Evolutionary conservation across 805 yeast genomes (phyloP).

Genomic region (Metschnikowia kunwiensis): DNA sequence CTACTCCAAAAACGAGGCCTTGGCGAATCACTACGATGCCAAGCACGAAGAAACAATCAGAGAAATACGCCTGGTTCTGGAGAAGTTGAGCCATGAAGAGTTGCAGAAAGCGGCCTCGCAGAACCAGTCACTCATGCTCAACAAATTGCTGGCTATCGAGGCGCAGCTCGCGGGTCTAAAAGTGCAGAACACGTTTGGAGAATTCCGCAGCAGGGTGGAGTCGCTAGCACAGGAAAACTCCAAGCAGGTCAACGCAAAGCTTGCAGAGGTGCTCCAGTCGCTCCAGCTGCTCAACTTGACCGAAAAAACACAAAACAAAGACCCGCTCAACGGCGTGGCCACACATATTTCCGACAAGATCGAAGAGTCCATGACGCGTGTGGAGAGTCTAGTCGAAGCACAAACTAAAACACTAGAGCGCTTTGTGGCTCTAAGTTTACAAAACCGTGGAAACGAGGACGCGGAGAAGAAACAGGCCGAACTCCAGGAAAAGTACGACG

Average conservation of each 20-base stretch:
- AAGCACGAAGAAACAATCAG: constrained; percentile 3
- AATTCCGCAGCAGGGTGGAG: constrained; percentile 10
- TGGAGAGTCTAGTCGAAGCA: not conserved
- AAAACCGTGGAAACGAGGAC: not conserved
- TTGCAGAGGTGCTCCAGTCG: constrained; percentile 7
- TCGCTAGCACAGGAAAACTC: constrained; percentile 9
- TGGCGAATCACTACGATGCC: not conserved
- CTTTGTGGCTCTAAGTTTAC: not conserved
- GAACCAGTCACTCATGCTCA: not conserved
- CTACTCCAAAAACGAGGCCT: not conserved
- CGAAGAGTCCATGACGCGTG: not conserved
- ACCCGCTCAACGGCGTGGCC: not conserved
- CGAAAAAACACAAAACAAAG: not conserved
- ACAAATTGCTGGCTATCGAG: constrained; percentile 9
- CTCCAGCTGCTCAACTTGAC: constrained; percentile 3
- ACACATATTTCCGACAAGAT: not conserved
- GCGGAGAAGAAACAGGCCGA: not conserved
- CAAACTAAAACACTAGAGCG: not conserved
- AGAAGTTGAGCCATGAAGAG: not conserved
- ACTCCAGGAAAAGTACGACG: constrained; percentile 3
- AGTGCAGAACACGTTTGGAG: constrained; percentile 8
- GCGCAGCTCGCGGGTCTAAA: constrained; percentile 7
- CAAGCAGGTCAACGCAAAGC: constrained; percentile 9
- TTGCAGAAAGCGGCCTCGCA: not conserved
- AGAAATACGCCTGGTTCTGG: not conserved